These are phyloP conservation scores for Chrysoporthe cubensis DNA, from an alignment of 2,329 filamentous ascomycete species.

Conservation along the genomic window DNA sequence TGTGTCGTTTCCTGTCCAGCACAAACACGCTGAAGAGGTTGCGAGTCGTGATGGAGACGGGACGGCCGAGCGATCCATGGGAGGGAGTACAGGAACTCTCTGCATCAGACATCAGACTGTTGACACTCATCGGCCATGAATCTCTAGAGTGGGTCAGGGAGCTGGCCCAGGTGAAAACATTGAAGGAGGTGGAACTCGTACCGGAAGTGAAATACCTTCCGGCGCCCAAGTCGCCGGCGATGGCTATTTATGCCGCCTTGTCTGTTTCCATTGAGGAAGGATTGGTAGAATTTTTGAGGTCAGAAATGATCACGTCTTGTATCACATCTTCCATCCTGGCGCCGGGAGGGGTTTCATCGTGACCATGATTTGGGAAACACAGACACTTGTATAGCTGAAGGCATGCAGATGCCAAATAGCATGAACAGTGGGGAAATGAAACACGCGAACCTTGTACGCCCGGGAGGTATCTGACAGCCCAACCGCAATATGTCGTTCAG, in stretches of 20 bases:
- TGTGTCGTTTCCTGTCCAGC: slow-evolving; percentile 52
- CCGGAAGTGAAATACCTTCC: slow-evolving; percentile 60
- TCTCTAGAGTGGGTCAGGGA: slow-evolving; percentile 62
- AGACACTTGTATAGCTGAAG: too few relatives aligned
- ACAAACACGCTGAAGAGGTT: slow-evolving; percentile 47
- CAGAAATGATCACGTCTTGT: slow-evolving; percentile 12
- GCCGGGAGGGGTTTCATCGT: background rate
- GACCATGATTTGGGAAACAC: too few relatives aligned
- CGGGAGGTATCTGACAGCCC: too few relatives aligned
- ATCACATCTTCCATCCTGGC: background rate
- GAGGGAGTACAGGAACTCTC: slow-evolving; percentile 51
- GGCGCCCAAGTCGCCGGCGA: slow-evolving; percentile 54
- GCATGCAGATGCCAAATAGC: too few relatives aligned
- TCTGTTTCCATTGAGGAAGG: slow-evolving; percentile 59
- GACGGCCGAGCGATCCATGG: slow-evolving; percentile 53
- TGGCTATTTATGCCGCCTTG: slow-evolving; percentile 63
- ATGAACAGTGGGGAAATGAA: too few relatives aligned
- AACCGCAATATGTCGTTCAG: too few relatives aligned
- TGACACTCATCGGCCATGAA: slow-evolving; percentile 50
- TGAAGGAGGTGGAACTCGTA: slow-evolving; percentile 55
- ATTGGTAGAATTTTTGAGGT: slow-evolving; percentile 18
- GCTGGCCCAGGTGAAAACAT: slow-evolving; percentile 52
- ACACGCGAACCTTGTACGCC: too few relatives aligned
- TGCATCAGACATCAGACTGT: slow-evolving; percentile 50
- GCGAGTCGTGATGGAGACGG: slow-evolving; percentile 58